A percentile compares a stretch with the other conserved stretches of the same genome.
phyloP scores from a whole-genome alignment of 208 protist genomes.

The Leptomonas seymouri region DNA sequence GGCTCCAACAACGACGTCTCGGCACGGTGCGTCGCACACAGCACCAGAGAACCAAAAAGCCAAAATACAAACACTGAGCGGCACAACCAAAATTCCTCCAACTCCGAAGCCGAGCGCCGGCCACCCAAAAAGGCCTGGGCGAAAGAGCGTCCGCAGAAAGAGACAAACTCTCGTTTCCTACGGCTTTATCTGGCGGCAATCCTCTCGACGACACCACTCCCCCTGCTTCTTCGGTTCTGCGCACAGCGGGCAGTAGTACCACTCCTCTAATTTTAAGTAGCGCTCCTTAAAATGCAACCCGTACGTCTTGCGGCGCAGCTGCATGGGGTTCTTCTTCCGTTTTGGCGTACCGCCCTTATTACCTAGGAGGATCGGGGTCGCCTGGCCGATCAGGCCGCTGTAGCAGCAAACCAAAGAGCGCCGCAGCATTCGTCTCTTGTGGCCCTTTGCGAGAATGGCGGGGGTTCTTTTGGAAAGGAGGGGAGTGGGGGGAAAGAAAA shows the following conservation, averaged over 20 bases:
- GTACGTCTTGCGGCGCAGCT: slow-evolving; percentile 83
- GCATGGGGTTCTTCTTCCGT: slow-evolving; percentile 90
- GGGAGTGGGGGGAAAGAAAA: too few species aligned
- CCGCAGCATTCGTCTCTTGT: slow-evolving; percentile 31
- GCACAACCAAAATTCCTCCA: too few species aligned
- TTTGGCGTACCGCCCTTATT: slow-evolving; percentile 92
- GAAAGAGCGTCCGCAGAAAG: background rate
- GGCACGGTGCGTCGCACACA: too few species aligned
- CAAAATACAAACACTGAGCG: too few species aligned
- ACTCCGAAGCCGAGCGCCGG: background rate
- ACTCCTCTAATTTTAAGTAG: slow-evolving; percentile 87
- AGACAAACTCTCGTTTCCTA: slow-evolving; percentile 16
- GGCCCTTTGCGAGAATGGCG: background rate
- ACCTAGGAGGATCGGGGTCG: slow-evolving; percentile 71
- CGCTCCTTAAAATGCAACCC: slow-evolving; percentile 92
- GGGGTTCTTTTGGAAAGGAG: too few species aligned
- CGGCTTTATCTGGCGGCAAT: slow-evolving; percentile 91
- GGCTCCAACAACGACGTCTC: too few species aligned
- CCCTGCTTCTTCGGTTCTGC: slow-evolving; percentile 91
- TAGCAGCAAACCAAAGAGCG: slow-evolving; percentile 33
- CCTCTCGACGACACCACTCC: slow-evolving; percentile 90
- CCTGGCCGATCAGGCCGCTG: slow-evolving; percentile 46
- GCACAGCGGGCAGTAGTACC: slow-evolving; percentile 93
- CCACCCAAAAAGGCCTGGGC: background rate
- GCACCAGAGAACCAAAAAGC: too few species aligned